Percentiles rank a stretch among this genome's conserved stretches.
These are phyloP conservation scores for Dioscorea zingiberensis DNA, from an alignment of 106 monocot species.

Conservation along the genomic window DNA sequence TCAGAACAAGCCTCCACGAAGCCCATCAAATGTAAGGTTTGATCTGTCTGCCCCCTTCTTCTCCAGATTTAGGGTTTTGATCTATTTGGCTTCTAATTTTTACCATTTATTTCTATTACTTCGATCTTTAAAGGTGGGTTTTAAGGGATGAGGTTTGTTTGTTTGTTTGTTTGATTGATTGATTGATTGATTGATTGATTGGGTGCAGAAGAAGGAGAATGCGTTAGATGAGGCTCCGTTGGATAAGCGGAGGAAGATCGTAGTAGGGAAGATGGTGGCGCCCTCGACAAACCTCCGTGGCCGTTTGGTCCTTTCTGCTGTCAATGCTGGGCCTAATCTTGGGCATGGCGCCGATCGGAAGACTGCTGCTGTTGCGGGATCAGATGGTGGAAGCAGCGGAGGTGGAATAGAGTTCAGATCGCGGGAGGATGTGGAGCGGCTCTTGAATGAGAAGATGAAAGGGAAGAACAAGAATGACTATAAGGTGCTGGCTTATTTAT, in stretches of 20 bases:
- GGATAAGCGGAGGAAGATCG: constrained; percentile 53
- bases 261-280: constrained; percentile 28
- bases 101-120: not conserved
- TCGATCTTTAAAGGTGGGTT: too few relatives aligned
- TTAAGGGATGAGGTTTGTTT: too few relatives aligned
- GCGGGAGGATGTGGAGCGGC: constrained; percentile 62
- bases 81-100: not conserved
- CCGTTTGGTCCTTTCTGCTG: constrained; percentile 31
- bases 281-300: constrained; percentile 3
- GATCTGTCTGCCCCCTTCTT: not conserved
- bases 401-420: constrained; percentile 39
- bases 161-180: too few relatives aligned
- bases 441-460: constrained; percentile 65
- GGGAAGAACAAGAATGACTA: constrained; percentile 49
- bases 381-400: constrained; percentile 12
- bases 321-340: constrained; percentile 19
- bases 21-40: constrained; percentile 11
- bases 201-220: constrained; percentile 53
- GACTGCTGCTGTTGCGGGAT: constrained; percentile 5
- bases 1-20: constrained; percentile 2
- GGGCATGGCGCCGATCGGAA: not conserved
- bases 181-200: too few relatives aligned
- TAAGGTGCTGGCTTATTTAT: not conserved
- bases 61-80: not conserved
- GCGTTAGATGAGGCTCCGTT: constrained; percentile 28